Evolutionary conservation across 129 eudicot species (phyloP).

Genomic region (Kitagawia praeruptora): DNA sequence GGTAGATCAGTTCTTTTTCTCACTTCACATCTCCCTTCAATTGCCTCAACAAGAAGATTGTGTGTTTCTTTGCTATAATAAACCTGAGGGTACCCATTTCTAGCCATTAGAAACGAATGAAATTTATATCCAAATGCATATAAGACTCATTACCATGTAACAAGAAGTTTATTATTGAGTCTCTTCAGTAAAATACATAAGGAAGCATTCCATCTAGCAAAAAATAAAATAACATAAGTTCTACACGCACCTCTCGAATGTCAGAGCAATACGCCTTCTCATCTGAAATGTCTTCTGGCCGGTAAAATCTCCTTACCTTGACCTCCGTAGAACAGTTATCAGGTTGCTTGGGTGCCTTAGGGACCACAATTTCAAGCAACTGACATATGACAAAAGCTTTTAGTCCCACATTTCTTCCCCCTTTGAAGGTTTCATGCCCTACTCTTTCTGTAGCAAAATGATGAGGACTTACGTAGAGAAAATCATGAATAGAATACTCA

Average conservation of each 20-base stretch:
- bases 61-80: conserved; percentile 48
- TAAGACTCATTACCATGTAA: not conserved
- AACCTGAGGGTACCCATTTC: conserved; percentile 28
- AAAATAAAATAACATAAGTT: not conserved
- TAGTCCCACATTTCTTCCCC: conserved; percentile 90
- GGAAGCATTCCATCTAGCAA: not conserved
- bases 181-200: not conserved
- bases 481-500: conserved; percentile 58
- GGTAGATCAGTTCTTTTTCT: conserved; percentile 39
- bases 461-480: conserved; percentile 58
- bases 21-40: conserved; percentile 63
- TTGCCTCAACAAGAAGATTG: conserved; percentile 26
- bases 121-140: not conserved
- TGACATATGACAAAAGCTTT: conserved; percentile 78
- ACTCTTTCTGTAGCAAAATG: conserved; percentile 45
- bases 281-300: conserved; percentile 83
- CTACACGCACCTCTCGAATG: conserved; percentile 66
- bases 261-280: conserved; percentile 91
- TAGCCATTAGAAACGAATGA: not conserved
- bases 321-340: conserved; percentile 33
- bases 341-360: conserved; percentile 31
- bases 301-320: conserved; percentile 66
- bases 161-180: not conserved
- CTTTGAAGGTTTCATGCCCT: conserved; percentile 41
- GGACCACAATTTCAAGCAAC: conserved; percentile 43